These are phyloP conservation scores for Emydomyces testavorans DNA, from an alignment of 2,329 filamentous ascomycete species.

Conservation along the genomic window DNA sequence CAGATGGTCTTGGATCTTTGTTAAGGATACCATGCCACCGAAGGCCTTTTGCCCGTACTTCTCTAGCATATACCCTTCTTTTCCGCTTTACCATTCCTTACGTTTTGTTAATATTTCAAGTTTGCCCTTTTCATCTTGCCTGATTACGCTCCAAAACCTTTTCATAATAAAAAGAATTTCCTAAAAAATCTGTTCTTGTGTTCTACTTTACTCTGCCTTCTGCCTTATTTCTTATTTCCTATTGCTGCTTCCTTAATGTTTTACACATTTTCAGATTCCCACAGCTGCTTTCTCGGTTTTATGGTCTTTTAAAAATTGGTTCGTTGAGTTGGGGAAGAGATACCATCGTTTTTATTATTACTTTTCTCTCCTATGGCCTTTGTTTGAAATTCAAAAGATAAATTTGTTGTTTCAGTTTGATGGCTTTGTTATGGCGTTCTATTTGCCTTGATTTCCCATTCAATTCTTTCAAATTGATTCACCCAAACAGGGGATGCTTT, in stretches of 20 bases:
- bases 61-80: background rate
- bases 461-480: background rate
- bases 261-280: conserved; percentile 4
- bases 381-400: conserved; percentile 3
- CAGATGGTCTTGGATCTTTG: background rate
- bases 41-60: background rate
- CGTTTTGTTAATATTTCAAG: conserved; percentile 2
- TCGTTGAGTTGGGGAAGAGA: conserved; percentile 6
- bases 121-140: background rate
- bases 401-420: background rate
- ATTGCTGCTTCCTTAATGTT: background rate
- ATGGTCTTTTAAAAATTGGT: conserved; percentile 7
- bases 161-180: background rate
- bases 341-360: conserved; percentile 10
- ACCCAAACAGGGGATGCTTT: background rate
- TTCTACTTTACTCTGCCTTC: background rate
- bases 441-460: background rate
- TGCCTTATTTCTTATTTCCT: no score
- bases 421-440: background rate
- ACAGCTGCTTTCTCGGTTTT: background rate
- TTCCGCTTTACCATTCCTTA: background rate
- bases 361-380: background rate
- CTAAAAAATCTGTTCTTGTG: background rate
- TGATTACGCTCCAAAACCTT: conserved; percentile 1
- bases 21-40: background rate